These are phyloP conservation scores for Schizosaccharomyces cryophilus DNA, from an alignment of 805 yeast genomes.

Conservation along the genomic window DNA sequence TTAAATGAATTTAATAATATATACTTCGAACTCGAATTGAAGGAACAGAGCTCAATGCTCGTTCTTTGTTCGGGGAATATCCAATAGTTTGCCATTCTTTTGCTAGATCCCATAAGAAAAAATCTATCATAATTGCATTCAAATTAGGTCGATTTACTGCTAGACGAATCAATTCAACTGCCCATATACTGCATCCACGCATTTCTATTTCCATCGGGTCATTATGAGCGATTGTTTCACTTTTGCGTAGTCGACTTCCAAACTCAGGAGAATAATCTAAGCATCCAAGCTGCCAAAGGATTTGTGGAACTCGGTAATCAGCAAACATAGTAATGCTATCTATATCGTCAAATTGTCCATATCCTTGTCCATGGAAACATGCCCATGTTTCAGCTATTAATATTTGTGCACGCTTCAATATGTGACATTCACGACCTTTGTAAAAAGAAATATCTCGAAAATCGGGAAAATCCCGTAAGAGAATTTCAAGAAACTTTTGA, in stretches of 20 bases:
- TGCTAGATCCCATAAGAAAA: constrained; percentile 23
- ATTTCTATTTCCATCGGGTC: constrained; percentile 17
- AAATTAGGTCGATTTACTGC: constrained; percentile 9
- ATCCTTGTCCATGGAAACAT: constrained; percentile 16
- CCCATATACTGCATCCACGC: constrained; percentile 20
- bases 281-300: constrained; percentile 17
- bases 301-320: constrained; percentile 23
- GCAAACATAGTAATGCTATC: constrained; percentile 22
- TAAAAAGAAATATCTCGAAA: constrained; percentile 16
- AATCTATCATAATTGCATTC: constrained; percentile 20
- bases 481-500: constrained; percentile 12
- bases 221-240: constrained; percentile 13
- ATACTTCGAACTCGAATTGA: neutral
- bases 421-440: constrained; percentile 9
- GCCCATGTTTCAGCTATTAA: constrained; percentile 22
- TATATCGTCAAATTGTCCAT: constrained; percentile 19
- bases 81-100: constrained; percentile 14
- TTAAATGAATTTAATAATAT: neutral
- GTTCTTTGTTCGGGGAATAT: neutral
- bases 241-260: constrained; percentile 7
- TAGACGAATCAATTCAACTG: constrained; percentile 16
- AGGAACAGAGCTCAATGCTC: neutral
- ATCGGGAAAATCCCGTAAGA: constrained; percentile 13
- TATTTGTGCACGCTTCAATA: constrained; percentile 19
- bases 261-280: constrained; percentile 14